A percentile compares a stretch with the other conserved stretches of the same genome.
These are phyloP conservation scores for Ramularia collo-cygni DNA, from an alignment of 2,329 filamentous ascomycete genomes.

Conservation along the genomic window DNA sequence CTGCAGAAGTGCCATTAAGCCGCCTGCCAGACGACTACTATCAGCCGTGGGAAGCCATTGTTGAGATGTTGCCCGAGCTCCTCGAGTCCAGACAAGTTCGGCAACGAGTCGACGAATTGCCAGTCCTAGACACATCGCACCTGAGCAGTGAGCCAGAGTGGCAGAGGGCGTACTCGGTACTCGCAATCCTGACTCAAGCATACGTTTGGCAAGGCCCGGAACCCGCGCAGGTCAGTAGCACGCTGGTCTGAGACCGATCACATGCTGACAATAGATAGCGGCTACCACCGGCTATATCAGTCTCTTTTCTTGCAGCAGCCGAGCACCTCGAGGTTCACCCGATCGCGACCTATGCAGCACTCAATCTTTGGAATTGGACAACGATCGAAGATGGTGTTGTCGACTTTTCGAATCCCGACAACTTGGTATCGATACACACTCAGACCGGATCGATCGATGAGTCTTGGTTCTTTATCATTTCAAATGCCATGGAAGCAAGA, in stretches of 20 bases:
- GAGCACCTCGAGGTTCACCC: slow-evolving; percentile 71
- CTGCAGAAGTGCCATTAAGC: slow-evolving; percentile 67
- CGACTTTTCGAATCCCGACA: slow-evolving; percentile 70
- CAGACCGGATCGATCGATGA: slow-evolving; percentile 92
- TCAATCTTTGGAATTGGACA: slow-evolving; percentile 95
- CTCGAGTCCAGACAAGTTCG: slow-evolving; percentile 75
- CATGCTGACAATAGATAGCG: slow-evolving; percentile 32
- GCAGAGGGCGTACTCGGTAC: slow-evolving; percentile 73
- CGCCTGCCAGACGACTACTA: slow-evolving; percentile 85
- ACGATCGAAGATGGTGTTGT: slow-evolving; percentile 73
- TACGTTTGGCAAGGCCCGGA: slow-evolving; percentile 81
- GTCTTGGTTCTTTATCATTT: slow-evolving; percentile 66
- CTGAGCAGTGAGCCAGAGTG: slow-evolving; percentile 82
- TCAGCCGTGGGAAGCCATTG: slow-evolving; percentile 82
- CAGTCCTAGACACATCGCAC: slow-evolving; percentile 71
- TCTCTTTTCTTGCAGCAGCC: slow-evolving; percentile 72
- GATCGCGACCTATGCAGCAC: slow-evolving; percentile 84
- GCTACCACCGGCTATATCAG: slow-evolving; percentile 72
- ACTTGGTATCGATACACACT: slow-evolving; percentile 75
- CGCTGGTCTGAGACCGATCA: not conserved
- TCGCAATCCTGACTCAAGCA: slow-evolving; percentile 72
- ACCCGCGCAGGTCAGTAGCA: slow-evolving; percentile 48
- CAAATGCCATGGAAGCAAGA: slow-evolving; percentile 46
- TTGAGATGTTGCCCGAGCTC: slow-evolving; percentile 72
- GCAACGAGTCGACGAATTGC: slow-evolving; percentile 67